Conservation (phyloP, 2,329 filamentous ascomycete genomes). For the Mollisiaceae sp. region DNA sequence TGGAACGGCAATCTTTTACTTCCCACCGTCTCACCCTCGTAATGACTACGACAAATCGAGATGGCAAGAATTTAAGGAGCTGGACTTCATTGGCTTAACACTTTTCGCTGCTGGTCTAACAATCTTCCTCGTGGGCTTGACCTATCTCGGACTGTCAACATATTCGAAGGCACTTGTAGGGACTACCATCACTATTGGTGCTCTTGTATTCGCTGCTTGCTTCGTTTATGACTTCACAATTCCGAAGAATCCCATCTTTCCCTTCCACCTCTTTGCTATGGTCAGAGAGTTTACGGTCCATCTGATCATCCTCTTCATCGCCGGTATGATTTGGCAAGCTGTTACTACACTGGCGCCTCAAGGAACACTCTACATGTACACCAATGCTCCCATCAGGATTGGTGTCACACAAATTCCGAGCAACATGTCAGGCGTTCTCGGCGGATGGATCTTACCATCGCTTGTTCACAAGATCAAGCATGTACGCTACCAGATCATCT, state of each 20-base stretch:
- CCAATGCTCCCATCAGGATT: conserved; percentile 40
- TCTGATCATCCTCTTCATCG: conserved; percentile 42
- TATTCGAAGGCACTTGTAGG: conserved; percentile 48
- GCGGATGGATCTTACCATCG: conserved; percentile 42
- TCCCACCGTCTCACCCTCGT: conserved; percentile 51
- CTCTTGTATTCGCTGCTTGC: conserved; percentile 27
- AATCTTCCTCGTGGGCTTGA: conserved; percentile 52
- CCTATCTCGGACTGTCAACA: conserved; percentile 47
- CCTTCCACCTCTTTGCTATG: conserved; percentile 38
- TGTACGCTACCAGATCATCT: conserved; percentile 41
- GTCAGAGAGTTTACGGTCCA: conserved; percentile 42
- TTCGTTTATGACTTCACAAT: conserved; percentile 43
- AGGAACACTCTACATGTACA: conserved; percentile 38
- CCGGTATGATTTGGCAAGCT: conserved; percentile 42
- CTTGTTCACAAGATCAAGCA: conserved; percentile 43
- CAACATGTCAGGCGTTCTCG: conserved; percentile 35
- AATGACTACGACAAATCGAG: conserved; percentile 47
- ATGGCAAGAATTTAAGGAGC: conserved; percentile 48
- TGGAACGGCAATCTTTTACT: conserved; percentile 52
- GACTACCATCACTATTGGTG: conserved; percentile 32
- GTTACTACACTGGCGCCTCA: conserved; percentile 41
- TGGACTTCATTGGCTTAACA: conserved; percentile 53
- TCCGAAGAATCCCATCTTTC: conserved; percentile 44
- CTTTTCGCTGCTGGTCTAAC: conserved; percentile 50
- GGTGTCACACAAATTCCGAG: conserved; percentile 39